Conservation (phyloP, 306 rosid genomes). For the Citrullus mucosospermus region DNA sequence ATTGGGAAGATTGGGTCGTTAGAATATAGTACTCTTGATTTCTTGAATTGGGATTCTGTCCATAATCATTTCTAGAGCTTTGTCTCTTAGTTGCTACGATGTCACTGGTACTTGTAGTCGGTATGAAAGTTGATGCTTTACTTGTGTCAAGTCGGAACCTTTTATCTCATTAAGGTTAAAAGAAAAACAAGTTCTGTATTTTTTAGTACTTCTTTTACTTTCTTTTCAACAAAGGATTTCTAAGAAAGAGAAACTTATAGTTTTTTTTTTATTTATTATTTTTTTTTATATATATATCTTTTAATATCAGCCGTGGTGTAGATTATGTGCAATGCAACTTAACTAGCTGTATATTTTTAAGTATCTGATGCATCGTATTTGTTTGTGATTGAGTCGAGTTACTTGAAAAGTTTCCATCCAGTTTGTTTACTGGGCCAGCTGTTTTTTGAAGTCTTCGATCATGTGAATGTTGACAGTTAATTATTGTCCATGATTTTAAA, state of each 20-base stretch:
- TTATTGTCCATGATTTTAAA: not conserved
- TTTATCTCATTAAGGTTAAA: not conserved
- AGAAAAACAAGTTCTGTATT: not conserved
- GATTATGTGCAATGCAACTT: not conserved
- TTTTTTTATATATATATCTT: not conserved
- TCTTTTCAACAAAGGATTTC: not conserved
- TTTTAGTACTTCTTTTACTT: not conserved
- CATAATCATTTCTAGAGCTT: not conserved
- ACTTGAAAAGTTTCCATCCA: not conserved
- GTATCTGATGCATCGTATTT: not conserved
- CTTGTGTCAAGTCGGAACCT: not conserved
- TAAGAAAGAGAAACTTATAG: not conserved
- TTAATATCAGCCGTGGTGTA: not conserved
- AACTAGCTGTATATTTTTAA: not conserved
- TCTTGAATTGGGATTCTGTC: not conserved
- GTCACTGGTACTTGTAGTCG: not conserved
- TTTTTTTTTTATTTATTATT: not conserved
- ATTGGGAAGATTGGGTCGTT: not conserved
- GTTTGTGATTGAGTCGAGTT: not conserved
- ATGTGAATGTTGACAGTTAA: not conserved
- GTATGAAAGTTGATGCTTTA: not conserved
- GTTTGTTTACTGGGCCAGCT: not conserved
- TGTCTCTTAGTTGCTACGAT: not conserved
- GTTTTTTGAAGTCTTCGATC: not conserved
- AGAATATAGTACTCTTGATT: not conserved